Conservation (phyloP, 139 green algal species). For the Chlorella sp. region DNA sequence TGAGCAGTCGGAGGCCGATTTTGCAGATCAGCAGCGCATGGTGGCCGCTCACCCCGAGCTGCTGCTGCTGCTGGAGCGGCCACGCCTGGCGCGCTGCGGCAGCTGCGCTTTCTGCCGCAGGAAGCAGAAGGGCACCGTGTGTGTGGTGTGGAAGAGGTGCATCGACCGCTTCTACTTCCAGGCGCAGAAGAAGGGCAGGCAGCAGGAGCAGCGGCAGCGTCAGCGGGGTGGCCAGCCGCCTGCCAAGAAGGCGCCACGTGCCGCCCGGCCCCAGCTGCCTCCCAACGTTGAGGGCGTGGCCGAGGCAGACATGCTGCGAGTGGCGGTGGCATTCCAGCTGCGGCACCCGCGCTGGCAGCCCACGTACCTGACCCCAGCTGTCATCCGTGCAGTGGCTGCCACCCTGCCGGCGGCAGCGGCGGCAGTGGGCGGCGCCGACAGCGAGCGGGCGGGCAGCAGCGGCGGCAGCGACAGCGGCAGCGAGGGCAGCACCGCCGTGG, state of each 20-base stretch:
- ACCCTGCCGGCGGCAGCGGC: conserved; percentile 14
- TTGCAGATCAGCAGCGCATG: conserved; percentile 10
- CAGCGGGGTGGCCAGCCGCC: not conserved
- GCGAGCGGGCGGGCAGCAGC: not conserved
- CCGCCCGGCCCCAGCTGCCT: not conserved
- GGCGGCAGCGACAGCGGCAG: too few relatives aligned
- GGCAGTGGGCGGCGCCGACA: not conserved
- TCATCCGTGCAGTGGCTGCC: not conserved
- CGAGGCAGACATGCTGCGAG: not conserved
- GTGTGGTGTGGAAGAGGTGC: too few relatives aligned
- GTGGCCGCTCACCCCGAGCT: conserved; percentile 12
- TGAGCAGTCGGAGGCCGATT: not conserved
- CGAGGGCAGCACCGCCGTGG: not conserved
- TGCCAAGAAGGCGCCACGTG: too few relatives aligned
- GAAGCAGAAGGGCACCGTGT: too few relatives aligned
- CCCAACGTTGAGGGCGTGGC: not conserved
- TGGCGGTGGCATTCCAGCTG: conserved; percentile 11
- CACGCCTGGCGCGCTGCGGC: conserved; percentile 8
- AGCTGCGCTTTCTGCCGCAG: not conserved
- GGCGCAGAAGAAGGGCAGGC: not conserved
- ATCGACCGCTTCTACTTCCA: too few relatives aligned
- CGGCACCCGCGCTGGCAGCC: conserved; percentile 2
- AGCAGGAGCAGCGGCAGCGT: not conserved
- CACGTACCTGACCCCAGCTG: not conserved
- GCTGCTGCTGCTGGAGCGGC: conserved; percentile 8